Evolutionary conservation across 371 early-diverging fungal species (phyloP).

Genomic region (Mortierella sp.): DNA sequence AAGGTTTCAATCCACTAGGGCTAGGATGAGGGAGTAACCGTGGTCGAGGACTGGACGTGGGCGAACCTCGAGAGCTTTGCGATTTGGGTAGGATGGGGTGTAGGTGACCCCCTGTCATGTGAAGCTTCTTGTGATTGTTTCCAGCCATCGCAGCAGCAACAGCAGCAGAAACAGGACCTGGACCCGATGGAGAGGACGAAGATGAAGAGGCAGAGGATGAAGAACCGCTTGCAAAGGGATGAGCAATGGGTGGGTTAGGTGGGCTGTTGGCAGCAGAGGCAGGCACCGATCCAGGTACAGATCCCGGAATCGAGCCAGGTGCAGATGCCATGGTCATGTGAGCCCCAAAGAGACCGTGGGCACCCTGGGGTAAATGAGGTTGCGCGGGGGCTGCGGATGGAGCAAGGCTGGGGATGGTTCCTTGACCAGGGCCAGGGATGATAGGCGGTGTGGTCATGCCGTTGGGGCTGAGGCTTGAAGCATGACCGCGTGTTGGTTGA

Average conservation of each 20-base stretch:
- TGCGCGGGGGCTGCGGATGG: neutral
- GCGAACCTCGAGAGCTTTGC: conserved; percentile 24
- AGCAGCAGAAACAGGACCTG: neutral
- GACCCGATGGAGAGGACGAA: neutral
- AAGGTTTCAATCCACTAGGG: conserved; percentile 23
- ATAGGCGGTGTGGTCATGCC: conserved; percentile 31
- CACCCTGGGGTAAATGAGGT: no score
- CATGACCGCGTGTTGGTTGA: neutral
- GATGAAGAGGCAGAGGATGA: conserved; percentile 9
- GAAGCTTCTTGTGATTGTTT: conserved; percentile 19
- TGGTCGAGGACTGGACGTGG: conserved; percentile 47
- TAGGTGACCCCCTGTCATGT: conserved; percentile 29
- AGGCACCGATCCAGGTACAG: conserved; percentile 23
- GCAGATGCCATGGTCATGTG: conserved; percentile 4
- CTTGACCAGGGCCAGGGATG: conserved; percentile 49
- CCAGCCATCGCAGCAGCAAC: neutral
- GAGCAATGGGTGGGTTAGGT: conserved; percentile 21
- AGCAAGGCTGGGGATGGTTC: conserved; percentile 32
- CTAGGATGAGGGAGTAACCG: conserved; percentile 36
- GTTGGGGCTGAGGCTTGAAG: neutral
- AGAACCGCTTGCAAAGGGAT: neutral
- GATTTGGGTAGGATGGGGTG: conserved; percentile 44
- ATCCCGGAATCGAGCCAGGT: conserved; percentile 12
- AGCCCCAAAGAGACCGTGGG: conserved; percentile 12
- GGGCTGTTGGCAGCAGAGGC: conserved; percentile 42